Percentiles rank a stretch among this genome's conserved stretches.
Conservation (phyloP, 2,329 filamentous ascomycete genomes). For the Annulohypoxylon truncatum region DNA sequence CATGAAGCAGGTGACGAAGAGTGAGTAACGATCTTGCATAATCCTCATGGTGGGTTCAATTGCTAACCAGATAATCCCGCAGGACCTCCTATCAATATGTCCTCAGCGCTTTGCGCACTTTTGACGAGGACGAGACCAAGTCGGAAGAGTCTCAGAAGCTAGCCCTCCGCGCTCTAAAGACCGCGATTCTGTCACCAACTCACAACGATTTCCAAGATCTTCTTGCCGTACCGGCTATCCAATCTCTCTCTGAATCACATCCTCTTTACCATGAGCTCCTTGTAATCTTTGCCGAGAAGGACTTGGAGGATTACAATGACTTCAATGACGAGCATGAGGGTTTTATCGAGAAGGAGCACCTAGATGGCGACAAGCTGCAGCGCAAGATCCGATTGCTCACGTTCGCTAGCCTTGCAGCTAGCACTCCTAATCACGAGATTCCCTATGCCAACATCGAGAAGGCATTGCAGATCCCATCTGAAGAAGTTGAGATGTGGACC, state of each 20-base stretch:
- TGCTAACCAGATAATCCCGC: conserved; percentile 19
- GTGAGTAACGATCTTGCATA: conserved; percentile 59
- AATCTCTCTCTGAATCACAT: conserved; percentile 87
- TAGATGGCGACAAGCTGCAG: conserved; percentile 79
- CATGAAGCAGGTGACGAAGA: conserved; percentile 80
- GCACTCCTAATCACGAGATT: conserved; percentile 85
- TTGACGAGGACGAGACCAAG: conserved; percentile 67
- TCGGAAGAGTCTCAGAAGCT: conserved; percentile 71
- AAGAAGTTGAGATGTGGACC: conserved; percentile 97
- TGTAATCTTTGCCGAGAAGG: conserved; percentile 93
- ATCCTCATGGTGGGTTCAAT: background rate
- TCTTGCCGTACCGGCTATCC: conserved; percentile 82
- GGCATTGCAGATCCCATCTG: conserved; percentile 82
- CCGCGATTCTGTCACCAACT: conserved; percentile 63
- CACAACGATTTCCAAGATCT: conserved; percentile 83
- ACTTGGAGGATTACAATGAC: conserved; percentile 94
- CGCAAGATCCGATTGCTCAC: conserved; percentile 98
- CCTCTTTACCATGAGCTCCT: conserved; percentile 90
- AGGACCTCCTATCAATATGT: conserved; percentile 75
- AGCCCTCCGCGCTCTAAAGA: conserved; percentile 67
- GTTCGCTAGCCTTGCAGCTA: conserved; percentile 87
- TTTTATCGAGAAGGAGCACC: conserved; percentile 81
- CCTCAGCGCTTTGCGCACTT: conserved; percentile 70
- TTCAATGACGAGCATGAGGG: conserved; percentile 92
- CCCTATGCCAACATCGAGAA: conserved; percentile 87